Base-by-base conservation (phyloP, 140 eudicot genomes). In the Cichorium intybus region DNA sequence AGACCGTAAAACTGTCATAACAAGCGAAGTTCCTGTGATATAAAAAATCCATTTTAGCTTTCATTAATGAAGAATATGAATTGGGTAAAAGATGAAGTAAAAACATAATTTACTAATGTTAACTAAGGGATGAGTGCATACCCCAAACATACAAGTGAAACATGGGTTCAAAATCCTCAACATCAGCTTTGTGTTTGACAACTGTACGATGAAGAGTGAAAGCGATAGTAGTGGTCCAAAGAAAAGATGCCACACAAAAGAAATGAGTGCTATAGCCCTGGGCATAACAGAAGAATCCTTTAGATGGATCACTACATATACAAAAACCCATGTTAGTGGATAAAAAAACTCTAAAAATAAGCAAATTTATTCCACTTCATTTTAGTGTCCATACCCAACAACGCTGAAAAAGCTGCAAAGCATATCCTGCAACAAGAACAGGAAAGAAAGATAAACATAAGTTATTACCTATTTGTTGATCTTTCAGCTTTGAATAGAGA, bases 111-210 rank as follows among this genome's bases (percentile, higher is more conserved):
- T 51, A 56, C 50, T 64, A 54, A 26, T 7, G 16, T 24, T 66
- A 56, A 22, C 26, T 66, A 66, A 33, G 10, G 20, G 51, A 20
- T 47, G 11, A 52, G 68, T 62, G 74, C 92, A 66, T 87, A 92
- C 98, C 98, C 98, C 98, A 92, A 62, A 92, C 98, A 80, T 93
- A 93, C 27, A 88, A 78, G 81, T 93, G 99, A 75, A 93, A 93
- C 85, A 93, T 80, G 61, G 98, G 95, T 84, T 93, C 97, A 74
- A 93, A 85, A 78, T 93, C 99, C 73, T 88, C 95, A n/a, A 93
- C 99, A 53, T 92, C 98, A 62, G 96, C 77, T 80, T 92, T 92
- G 76, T 92, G 99, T 75, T 81, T 87, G 64, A 93, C 99, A 77
- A 93, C 99, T 60, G 99, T 88, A 46, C 99, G 88, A 75, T 92